These are phyloP conservation scores for Zanthoxylum bungeanum DNA, from an alignment of 345 rosid species.

Conservation along the genomic window DNA sequence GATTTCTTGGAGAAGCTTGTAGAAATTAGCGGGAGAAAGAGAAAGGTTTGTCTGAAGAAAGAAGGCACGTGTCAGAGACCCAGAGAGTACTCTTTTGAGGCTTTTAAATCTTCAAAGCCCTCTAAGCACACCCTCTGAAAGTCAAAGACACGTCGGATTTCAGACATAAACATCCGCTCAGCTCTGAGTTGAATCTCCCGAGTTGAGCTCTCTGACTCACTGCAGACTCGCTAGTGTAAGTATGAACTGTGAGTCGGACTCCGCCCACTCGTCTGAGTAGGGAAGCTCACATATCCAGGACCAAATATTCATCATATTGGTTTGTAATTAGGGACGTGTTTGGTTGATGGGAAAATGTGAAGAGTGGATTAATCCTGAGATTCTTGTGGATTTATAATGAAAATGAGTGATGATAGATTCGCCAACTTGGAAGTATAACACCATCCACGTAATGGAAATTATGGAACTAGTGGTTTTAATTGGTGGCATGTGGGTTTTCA, in stretches of 20 bases:
- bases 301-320: slow-evolving; percentile 66
- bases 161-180: slow-evolving; percentile 30
- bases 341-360: slow-evolving; percentile 12
- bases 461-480: slow-evolving; percentile 30
- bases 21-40: slow-evolving; percentile 68
- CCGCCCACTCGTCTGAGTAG: slow-evolving; percentile 26
- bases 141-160: slow-evolving; percentile 31
- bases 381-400: slow-evolving; percentile 32
- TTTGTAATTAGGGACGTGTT: neutral
- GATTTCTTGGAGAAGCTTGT: slow-evolving; percentile 74
- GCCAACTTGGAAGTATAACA: slow-evolving; percentile 41
- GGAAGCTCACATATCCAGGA: slow-evolving; percentile 72
- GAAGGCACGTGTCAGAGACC: slow-evolving; percentile 67
- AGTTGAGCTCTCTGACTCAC: slow-evolving; percentile 15
- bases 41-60: slow-evolving; percentile 70
- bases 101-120: slow-evolving; percentile 36
- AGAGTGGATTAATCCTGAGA: neutral
- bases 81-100: slow-evolving; percentile 43
- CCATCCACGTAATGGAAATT: slow-evolving; percentile 20
- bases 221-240: slow-evolving; percentile 42
- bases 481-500: neutral
- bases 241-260: slow-evolving; percentile 28
- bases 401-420: slow-evolving; percentile 36
- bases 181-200: slow-evolving; percentile 57
- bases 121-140: slow-evolving; percentile 40